Conservation (phyloP, 768 basidiomycete species). For the Kwoniella newhampshirensis region DNA sequence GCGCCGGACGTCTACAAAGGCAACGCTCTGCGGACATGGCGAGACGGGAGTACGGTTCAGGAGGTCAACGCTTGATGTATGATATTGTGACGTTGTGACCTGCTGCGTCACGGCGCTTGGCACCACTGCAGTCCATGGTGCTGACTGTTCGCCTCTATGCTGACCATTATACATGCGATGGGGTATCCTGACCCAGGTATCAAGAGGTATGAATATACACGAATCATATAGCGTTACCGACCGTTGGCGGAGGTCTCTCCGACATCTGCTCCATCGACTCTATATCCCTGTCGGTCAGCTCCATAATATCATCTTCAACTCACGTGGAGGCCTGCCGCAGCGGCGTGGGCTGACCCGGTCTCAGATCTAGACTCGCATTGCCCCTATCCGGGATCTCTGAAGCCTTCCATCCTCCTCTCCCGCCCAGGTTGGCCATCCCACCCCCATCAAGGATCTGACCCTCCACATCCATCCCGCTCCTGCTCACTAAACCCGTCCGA, state of each 20-base stretch:
- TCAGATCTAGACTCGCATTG: conserved; percentile 7
- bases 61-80: neutral
- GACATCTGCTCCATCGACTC: conserved; percentile 2
- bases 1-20: conserved; percentile 29
- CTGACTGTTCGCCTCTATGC: too few relatives aligned
- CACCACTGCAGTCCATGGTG: neutral
- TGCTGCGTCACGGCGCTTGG: too few relatives aligned
- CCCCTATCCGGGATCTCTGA: conserved; percentile 7
- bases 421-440: conserved; percentile 46
- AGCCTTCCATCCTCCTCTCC: conserved; percentile 31
- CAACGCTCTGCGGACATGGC: conserved; percentile 38
- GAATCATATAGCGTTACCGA: conserved; percentile 14
- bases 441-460: conserved; percentile 53
- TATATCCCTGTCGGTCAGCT: too few relatives aligned
- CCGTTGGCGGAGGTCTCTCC: neutral
- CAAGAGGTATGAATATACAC: neutral
- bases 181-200: too few relatives aligned
- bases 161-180: neutral
- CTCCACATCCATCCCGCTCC: conserved; percentile 52
- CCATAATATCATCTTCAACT: conserved; percentile 3
- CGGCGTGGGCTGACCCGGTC: conserved; percentile 23
- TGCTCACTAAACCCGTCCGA: conserved; percentile 40
- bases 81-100: too few relatives aligned
- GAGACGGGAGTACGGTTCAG: conserved; percentile 14
- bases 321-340: conserved; percentile 24